phyloP scores from a whole-genome alignment of 345 rosid species.

The Acer negundo region DNA sequence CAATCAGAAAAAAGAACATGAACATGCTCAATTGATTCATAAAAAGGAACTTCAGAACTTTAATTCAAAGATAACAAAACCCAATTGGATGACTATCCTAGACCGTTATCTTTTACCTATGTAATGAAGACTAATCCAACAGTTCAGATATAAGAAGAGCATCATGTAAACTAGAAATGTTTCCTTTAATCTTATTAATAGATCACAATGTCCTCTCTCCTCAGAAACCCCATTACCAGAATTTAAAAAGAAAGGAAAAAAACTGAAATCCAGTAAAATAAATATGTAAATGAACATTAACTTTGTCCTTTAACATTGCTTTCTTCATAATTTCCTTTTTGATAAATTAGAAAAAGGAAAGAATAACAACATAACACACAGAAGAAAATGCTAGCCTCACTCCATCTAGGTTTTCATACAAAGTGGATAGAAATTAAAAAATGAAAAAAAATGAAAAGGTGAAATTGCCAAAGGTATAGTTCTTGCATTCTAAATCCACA shows the following conservation, averaged over 20 bases:
- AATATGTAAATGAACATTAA: background rate
- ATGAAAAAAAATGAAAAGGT: background rate
- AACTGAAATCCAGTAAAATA: background rate
- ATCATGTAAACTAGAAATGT: background rate
- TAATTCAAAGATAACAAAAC: background rate
- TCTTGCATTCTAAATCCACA: slow-evolving; percentile 11
- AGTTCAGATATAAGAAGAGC: background rate
- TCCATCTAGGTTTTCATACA: background rate
- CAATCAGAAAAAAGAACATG: slow-evolving; percentile 3
- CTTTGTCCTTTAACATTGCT: background rate
- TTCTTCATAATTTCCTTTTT: background rate
- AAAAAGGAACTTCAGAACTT: background rate
- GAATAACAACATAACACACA: too few species aligned
- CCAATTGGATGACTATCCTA: background rate
- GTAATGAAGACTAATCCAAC: background rate
- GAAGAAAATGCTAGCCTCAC: too few species aligned
- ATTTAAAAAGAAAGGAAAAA: background rate
- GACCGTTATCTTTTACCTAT: background rate
- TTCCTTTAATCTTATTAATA: background rate
- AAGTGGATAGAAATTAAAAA: background rate
- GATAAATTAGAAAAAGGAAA: background rate
- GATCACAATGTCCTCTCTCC: background rate
- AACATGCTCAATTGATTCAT: background rate
- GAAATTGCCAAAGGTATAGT: background rate
- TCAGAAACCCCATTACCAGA: background rate